Evolutionary conservation across 371 early-diverging fungal genomes (phyloP).

Genomic region (Saksenaea oblongispora): DNA sequence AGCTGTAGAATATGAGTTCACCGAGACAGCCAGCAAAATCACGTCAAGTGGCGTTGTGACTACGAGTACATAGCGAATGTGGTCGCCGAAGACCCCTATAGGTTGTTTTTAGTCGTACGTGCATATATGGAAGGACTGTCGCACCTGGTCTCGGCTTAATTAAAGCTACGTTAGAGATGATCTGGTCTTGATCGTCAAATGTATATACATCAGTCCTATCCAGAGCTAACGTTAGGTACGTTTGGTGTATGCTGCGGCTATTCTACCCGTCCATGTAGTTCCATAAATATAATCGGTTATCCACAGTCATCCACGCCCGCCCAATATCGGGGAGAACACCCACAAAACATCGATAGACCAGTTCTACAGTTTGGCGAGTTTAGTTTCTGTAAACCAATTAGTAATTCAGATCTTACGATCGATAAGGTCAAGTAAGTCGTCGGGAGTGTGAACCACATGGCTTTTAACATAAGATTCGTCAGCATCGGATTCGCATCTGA

Average conservation of each 20-base stretch:
- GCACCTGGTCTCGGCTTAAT: conserved; percentile 71
- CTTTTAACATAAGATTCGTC: conserved; percentile 13
- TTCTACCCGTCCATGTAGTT: conserved; percentile 67
- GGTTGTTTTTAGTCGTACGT: neutral
- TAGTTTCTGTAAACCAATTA: neutral
- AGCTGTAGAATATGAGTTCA: neutral
- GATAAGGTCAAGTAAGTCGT: conserved; percentile 69
- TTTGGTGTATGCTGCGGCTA: neutral
- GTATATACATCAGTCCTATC: conserved; percentile 61
- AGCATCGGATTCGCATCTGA: conserved; percentile 5
- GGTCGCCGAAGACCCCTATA: conserved; percentile 72
- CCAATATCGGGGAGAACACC: conserved; percentile 81
- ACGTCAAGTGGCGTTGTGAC: conserved; percentile 83
- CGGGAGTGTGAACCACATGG: conserved; percentile 57
- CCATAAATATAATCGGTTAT: conserved; percentile 77
- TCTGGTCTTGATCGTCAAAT: conserved; percentile 84
- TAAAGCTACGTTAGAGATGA: conserved; percentile 78
- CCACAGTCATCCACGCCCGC: conserved; percentile 80
- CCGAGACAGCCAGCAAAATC: conserved; percentile 68
- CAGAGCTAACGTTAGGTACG: neutral
- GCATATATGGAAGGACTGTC: neutral
- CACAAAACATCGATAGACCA: conserved; percentile 79
- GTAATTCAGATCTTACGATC: conserved; percentile 50
- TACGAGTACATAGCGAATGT: conserved; percentile 76
- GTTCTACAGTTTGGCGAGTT: conserved; percentile 30